A percentile compares a stretch with the other conserved stretches of the same genome.
Conservation (phyloP, 208 protist species). For the Wallacemonas sp. region DNA sequence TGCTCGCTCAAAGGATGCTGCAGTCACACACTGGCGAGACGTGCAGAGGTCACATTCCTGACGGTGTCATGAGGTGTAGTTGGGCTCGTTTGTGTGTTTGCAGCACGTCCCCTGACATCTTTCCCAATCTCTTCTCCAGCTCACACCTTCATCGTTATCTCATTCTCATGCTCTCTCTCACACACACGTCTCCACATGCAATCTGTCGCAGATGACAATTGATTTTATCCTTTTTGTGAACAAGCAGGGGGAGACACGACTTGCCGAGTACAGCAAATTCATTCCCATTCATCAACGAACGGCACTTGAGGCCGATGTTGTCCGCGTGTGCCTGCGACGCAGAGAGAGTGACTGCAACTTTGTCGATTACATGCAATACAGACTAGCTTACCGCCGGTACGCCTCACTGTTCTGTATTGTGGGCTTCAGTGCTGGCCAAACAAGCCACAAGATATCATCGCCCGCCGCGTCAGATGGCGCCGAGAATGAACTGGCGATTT, state of each 20-base stretch:
- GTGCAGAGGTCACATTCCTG: too few species aligned
- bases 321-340: slow-evolving; percentile 93
- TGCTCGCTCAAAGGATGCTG: too few species aligned
- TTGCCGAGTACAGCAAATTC: slow-evolving; percentile 91
- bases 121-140: too few species aligned
- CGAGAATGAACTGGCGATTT: slow-evolving; percentile 96
- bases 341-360: slow-evolving; percentile 93
- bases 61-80: too few species aligned
- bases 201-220: too few species aligned
- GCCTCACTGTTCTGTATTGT: slow-evolving; percentile 95
- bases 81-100: too few species aligned
- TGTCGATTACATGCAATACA: slow-evolving; percentile 94
- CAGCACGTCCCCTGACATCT: too few species aligned
- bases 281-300: slow-evolving; percentile 76
- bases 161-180: too few species aligned
- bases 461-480: slow-evolving; percentile 7
- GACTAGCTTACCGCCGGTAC: slow-evolving; percentile 94
- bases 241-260: slow-evolving; percentile 96
- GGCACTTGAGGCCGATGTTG: slow-evolving; percentile 92
- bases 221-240: slow-evolving; percentile 97
- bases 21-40: too few species aligned
- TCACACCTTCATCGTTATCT: too few species aligned
- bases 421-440: slow-evolving; percentile 83
- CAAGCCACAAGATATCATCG: background rate
- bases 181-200: too few species aligned